These are phyloP conservation scores for Penicillium sp. DNA, from an alignment of 2,329 filamentous ascomycete genomes.

Conservation along the genomic window DNA sequence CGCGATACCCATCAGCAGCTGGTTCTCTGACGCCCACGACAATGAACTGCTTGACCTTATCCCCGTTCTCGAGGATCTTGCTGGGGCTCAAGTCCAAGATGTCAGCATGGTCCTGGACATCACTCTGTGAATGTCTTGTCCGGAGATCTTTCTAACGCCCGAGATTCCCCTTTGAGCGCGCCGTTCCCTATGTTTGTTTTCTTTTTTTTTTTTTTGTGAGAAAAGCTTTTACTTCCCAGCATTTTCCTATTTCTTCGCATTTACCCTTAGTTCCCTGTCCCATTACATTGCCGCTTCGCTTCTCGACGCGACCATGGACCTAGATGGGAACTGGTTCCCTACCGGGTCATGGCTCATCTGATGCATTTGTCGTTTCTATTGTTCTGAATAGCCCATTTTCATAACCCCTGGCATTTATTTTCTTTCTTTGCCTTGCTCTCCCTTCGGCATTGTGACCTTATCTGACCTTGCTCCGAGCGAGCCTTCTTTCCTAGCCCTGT, in stretches of 20 bases:
- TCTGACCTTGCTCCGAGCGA: conserved; percentile 23
- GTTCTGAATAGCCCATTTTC: conserved; percentile 6
- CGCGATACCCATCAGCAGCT: conserved; percentile 98
- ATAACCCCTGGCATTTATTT: conserved; percentile 16
- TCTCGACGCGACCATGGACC: conserved; percentile 13
- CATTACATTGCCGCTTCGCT: conserved; percentile 12
- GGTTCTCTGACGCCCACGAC: conserved; percentile 99
- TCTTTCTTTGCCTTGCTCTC: conserved; percentile 4
- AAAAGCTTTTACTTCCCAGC: conserved; percentile 22
- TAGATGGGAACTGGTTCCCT: conserved; percentile 24
- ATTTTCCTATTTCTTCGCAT: conserved; percentile 10
- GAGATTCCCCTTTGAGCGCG: conserved; percentile 31
- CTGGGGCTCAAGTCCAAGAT: conserved; percentile 82
- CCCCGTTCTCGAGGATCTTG: conserved; percentile 95
- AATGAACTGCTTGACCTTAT: conserved; percentile 98
- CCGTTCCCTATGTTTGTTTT: conserved; percentile 22
- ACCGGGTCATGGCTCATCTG: conserved; percentile 12
- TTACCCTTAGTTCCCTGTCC: background rate
- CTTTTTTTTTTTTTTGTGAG: conserved; percentile 16
- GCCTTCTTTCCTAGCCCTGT: conserved; percentile 18
- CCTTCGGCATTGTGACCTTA: conserved; percentile 13
- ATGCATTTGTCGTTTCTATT: conserved; percentile 19
- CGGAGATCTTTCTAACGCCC: conserved; percentile 28
- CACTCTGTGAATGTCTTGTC: conserved; percentile 52
- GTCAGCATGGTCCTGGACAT: conserved; percentile 98